These are phyloP conservation scores for Rhizopogon vulgaris DNA, from an alignment of 768 basidiomycete species.

Conservation along the genomic window DNA sequence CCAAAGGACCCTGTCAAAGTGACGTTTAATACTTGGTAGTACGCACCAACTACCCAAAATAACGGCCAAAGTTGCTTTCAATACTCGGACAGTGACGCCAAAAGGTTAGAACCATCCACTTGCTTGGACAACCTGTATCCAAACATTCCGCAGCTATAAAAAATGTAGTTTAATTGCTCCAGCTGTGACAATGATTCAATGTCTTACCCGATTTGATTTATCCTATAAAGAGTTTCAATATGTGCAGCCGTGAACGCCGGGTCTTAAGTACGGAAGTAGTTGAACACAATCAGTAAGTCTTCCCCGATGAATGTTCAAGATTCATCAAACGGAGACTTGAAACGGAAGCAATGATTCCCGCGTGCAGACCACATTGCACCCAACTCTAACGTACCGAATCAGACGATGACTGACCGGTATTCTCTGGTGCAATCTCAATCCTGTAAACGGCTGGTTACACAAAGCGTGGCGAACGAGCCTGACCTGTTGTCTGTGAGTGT, in stretches of 20 bases:
- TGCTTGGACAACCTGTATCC: slow-evolving; percentile 20
- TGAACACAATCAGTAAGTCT: background rate
- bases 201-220: slow-evolving; percentile 47
- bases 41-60: slow-evolving; percentile 29
- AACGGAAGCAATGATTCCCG: background rate
- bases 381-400: background rate
- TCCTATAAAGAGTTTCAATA: slow-evolving; percentile 43
- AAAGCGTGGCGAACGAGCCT: slow-evolving; percentile 5
- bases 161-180: background rate
- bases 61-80: slow-evolving; percentile 65
- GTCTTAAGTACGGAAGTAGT: slow-evolving; percentile 22
- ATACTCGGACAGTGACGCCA: slow-evolving; percentile 61
- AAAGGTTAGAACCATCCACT: slow-evolving; percentile 21
- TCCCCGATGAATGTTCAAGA: background rate
- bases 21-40: background rate
- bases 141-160: slow-evolving; percentile 43
- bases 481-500: slow-evolving; percentile 49
- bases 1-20: slow-evolving; percentile 39
- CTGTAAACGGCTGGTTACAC: slow-evolving; percentile 1
- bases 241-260: slow-evolving; percentile 48
- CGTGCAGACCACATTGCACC: background rate
- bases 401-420: slow-evolving; percentile 37
- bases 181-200: background rate
- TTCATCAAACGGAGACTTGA: background rate
- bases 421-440: slow-evolving; percentile 32